phyloP scores from a whole-genome alignment of 306 rosid genomes.

The Canavalia gladiata region DNA sequence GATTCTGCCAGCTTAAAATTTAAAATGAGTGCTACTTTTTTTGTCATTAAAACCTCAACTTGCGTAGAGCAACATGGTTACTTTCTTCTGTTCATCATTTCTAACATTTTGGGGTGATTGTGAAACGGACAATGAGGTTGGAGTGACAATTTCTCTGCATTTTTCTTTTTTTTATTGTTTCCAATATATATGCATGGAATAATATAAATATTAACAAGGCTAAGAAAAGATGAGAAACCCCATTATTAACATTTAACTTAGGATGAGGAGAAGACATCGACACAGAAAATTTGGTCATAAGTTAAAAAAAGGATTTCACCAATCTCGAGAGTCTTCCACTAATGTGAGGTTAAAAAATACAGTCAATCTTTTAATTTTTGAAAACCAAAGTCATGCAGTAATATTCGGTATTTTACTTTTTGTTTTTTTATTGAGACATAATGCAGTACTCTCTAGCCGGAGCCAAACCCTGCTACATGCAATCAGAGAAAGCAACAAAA shows the following conservation, averaged over 20 bases:
- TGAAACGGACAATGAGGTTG: background rate
- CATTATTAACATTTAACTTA: background rate
- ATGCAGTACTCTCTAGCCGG: constrained; percentile 9
- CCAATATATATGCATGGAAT: background rate
- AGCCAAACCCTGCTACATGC: constrained; percentile 42
- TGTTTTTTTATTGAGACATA: constrained; percentile 37
- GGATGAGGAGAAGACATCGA: background rate
- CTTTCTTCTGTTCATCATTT: constrained; percentile 37
- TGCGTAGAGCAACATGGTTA: constrained; percentile 1
- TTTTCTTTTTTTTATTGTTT: background rate
- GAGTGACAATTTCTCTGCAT: background rate
- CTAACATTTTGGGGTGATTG: background rate
- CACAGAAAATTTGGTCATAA: background rate
- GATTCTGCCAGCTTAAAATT: constrained; percentile 22
- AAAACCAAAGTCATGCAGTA: constrained; percentile 9
- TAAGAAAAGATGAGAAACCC: background rate
- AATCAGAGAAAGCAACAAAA: constrained; percentile 46
- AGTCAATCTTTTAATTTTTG: background rate
- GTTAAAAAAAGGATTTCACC: constrained; percentile 30
- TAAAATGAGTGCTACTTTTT: background rate
- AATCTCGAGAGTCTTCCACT: constrained; percentile 9
- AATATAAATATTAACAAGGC: background rate
- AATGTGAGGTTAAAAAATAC: constrained; percentile 21
- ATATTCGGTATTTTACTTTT: background rate
- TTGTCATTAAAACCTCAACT: constrained; percentile 26